Conservation (phyloP, 768 basidiomycete species). For the Leccinum fibrillosum region DNA sequence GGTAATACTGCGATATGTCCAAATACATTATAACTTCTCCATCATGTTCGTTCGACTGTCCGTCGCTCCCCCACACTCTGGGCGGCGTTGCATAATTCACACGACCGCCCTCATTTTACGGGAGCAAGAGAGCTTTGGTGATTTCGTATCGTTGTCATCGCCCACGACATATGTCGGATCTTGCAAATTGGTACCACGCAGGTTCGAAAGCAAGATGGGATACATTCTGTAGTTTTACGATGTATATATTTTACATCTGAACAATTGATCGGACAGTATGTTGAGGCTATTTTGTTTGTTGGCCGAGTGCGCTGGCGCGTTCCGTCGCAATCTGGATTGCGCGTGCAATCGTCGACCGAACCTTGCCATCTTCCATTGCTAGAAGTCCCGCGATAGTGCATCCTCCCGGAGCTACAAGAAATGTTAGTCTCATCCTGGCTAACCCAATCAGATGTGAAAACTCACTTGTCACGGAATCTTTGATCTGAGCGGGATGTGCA, state of each 20-base stretch:
- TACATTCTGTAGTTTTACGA: conserved; percentile 13
- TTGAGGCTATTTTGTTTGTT: conserved; percentile 52
- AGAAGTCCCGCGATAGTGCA: conserved; percentile 98
- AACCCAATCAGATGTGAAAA: conserved; percentile 4
- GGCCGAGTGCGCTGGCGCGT: conserved; percentile 81
- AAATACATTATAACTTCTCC: conserved; percentile 3
- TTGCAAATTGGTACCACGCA: conserved; percentile 24
- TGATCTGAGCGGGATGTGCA: conserved; percentile 93
- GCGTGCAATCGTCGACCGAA: conserved; percentile 92
- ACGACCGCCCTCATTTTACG: conserved; percentile 95
- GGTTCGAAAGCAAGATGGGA: conserved; percentile 37
- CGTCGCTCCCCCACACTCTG: conserved; percentile 95
- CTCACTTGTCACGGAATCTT: conserved; percentile 96
- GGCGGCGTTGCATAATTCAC: conserved; percentile 64
- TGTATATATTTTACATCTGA: background rate
- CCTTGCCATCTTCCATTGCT: conserved; percentile 89
- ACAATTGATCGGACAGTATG: background rate
- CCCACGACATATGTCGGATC: conserved; percentile 37
- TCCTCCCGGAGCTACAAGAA: conserved; percentile 83
- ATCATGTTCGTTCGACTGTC: background rate
- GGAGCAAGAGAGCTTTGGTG: conserved; percentile 63
- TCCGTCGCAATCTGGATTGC: conserved; percentile 93
- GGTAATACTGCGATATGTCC: background rate
- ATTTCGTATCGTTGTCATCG: conserved; percentile 23
- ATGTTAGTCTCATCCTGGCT: background rate